Evolutionary conservation across 2,329 filamentous ascomycete genomes (phyloP), one percentile per base, ranked within the genome.

Genomic region (Ophiosphaerella narmari): DNA sequence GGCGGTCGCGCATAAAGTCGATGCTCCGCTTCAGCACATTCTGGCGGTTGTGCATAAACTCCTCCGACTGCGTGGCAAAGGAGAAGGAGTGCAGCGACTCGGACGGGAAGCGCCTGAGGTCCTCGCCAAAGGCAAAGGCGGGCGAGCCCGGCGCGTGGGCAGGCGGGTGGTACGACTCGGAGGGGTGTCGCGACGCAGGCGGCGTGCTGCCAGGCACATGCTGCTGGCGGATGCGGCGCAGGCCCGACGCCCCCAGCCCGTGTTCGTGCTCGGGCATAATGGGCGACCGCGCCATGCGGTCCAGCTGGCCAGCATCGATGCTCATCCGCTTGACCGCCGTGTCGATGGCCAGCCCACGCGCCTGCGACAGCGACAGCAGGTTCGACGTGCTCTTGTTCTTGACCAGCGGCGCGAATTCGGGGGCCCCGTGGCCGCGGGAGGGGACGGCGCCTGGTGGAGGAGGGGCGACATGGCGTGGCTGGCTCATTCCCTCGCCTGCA

Each of bases 41-140:
- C 72, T 97, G 92, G 46, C 94, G 88, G 71, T 85, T 96, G 71
- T 96, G 90, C 48, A 97, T 81, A 55, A 91, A 86, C 55, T 97
- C 93, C 67, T 96, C 92, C 3, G 92, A 93, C 74, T 96, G 92
- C 62, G 96, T 90, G 35, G 94, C 91, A 73, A 99, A 99, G 11
- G 93, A 97, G 77, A 99, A 99, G 1, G 94, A 99, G 74, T 99
- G 94, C 39, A 99, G 79, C 5, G 94, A 99, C 71, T 99, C 94
- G 62, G 90, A 91, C 1, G 94, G 93, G 70, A 99, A 99, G 43
- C 92, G 87, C 39, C 87, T 87, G 39, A 99, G 83, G 69, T 99
- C 94, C 77, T 97, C 94, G 66, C 86, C 83, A 68, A 91, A 91
- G 54, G 84, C 78, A 36, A 89, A 66, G 6, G 66, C 63, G 21